These are phyloP conservation scores for Vigna radiata DNA, from an alignment of 306 rosid genomes.

Conservation along the genomic window DNA sequence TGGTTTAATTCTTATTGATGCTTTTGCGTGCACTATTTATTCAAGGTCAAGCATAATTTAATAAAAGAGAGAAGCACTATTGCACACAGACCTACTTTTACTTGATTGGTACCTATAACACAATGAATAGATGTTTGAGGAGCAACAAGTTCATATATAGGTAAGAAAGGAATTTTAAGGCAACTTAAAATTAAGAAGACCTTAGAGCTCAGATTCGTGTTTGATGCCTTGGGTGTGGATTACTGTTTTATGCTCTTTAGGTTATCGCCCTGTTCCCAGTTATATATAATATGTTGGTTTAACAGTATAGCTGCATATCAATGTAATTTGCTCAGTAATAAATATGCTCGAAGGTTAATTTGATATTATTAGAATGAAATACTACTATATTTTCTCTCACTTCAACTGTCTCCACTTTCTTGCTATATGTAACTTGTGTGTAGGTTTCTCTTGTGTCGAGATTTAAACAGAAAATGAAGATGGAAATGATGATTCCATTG, in stretches of 20 bases:
- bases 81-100: not conserved
- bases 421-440: not conserved
- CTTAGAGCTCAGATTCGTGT: not conserved
- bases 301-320: not conserved
- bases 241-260: not conserved
- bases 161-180: not conserved
- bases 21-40: constrained; percentile 9
- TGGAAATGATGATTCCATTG: not conserved
- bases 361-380: constrained; percentile 23
- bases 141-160: not conserved
- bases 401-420: constrained; percentile 16
- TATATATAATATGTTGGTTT: constrained; percentile 3
- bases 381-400: constrained; percentile 13
- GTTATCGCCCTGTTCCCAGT: not conserved
- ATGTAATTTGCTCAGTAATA: constrained; percentile 2
- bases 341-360: not conserved
- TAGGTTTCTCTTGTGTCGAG: not conserved
- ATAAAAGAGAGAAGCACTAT: not conserved
- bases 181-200: constrained; percentile 10
- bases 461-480: constrained; percentile 2
- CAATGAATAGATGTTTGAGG: constrained; percentile 13
- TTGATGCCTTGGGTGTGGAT: not conserved
- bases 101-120: constrained; percentile 6
- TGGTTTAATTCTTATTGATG: constrained; percentile 36
- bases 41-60: not conserved